These are phyloP conservation scores for Corrigiola litoralis DNA, from an alignment of 179 eudicot species.

Conservation along the genomic window DNA sequence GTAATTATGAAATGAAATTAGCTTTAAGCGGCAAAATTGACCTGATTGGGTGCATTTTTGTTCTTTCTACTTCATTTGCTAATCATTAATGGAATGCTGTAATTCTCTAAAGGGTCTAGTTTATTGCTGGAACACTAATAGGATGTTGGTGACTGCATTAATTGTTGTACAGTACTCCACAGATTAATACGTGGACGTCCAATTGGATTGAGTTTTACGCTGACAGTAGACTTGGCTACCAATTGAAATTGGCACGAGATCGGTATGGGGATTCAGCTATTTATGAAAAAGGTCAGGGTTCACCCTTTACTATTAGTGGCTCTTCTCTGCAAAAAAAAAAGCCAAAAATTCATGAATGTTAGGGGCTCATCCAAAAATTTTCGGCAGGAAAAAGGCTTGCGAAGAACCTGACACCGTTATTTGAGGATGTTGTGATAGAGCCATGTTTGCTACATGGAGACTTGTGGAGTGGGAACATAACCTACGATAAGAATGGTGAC, in stretches of 20 bases:
- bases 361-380: neutral
- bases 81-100: neutral
- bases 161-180: conserved; percentile 69
- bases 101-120: neutral
- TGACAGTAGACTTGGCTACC: conserved; percentile 83
- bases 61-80: neutral
- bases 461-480: conserved; percentile 95
- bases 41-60: neutral
- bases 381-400: conserved; percentile 74
- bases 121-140: conserved; percentile 1
- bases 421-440: conserved; percentile 64
- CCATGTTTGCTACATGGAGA: conserved; percentile 98
- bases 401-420: conserved; percentile 65
- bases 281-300: conserved; percentile 70
- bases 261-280: conserved; percentile 82
- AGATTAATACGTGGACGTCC: conserved; percentile 92
- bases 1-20: neutral
- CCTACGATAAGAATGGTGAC: conserved; percentile 75
- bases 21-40: neutral
- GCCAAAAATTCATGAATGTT: too few relatives aligned
- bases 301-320: neutral
- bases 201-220: conserved; percentile 88
- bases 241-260: conserved; percentile 75
- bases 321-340: neutral
- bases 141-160: conserved; percentile 7